Evolutionary conservation across 345 rosid genomes (phyloP).

Genomic region (Hypericum perforatum): DNA sequence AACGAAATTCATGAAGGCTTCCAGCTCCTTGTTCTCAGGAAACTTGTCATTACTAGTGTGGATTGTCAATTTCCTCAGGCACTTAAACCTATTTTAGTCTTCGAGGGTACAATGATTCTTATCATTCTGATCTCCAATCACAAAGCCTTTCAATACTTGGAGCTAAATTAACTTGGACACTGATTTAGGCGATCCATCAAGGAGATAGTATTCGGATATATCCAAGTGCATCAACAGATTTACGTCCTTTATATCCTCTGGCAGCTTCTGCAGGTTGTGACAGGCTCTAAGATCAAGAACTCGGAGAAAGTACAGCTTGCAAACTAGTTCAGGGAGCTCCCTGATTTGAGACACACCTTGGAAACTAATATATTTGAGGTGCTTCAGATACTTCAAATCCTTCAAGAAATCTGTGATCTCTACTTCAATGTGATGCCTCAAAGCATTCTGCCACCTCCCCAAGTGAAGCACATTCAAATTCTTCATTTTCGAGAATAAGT

Average conservation of each 20-base stretch:
- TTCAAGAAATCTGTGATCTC: constrained; percentile 19
- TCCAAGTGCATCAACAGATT: constrained; percentile 25
- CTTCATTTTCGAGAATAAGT: constrained; percentile 20
- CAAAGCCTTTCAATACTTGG: constrained; percentile 30
- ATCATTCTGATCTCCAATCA: constrained; percentile 8
- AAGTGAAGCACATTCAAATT: constrained; percentile 21
- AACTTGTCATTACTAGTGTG: constrained; percentile 9
- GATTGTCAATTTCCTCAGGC: constrained; percentile 35
- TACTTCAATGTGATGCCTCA: constrained; percentile 28
- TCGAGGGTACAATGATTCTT: too few relatives aligned
- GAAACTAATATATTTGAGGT: constrained; percentile 27
- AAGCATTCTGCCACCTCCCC: constrained; percentile 28
- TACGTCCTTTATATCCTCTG: constrained; percentile 15
- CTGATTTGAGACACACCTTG: constrained; percentile 32
- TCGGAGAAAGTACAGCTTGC: constrained; percentile 14
- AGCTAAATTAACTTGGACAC: constrained; percentile 16
- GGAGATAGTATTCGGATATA: constrained; percentile 29
- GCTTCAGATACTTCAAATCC: constrained; percentile 12
- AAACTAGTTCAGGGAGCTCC: constrained; percentile 15
- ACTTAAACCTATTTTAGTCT: background rate
- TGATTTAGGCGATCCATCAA: constrained; percentile 26
- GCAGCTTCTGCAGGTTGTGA: constrained; percentile 30
- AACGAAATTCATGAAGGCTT: background rate
- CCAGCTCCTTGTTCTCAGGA: background rate
- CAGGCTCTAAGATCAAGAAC: constrained; percentile 33